Percentiles rank a stretch among this genome's conserved stretches.
phyloP scores from a whole-genome alignment of 2,329 filamentous ascomycete genomes.

The Phaeosphaeriaceae sp. region DNA sequence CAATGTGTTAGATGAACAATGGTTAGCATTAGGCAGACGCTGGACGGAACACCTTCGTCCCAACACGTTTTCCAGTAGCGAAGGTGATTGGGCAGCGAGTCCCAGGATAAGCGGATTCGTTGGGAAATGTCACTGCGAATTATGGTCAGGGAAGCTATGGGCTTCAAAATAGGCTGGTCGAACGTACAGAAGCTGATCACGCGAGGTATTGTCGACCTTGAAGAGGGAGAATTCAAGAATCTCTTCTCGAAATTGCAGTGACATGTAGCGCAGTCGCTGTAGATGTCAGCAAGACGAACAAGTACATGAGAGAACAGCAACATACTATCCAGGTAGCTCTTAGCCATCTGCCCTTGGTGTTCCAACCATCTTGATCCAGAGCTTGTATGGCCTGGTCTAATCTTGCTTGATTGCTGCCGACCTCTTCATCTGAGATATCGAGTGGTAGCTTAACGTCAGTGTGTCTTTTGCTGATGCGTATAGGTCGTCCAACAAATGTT shows the following conservation, averaged over 20 bases:
- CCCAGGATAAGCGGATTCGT: conserved; percentile 37
- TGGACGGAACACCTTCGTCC: conserved; percentile 31
- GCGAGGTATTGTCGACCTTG: conserved; percentile 27
- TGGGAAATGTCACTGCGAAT: conserved; percentile 32
- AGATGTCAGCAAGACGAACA: not conserved
- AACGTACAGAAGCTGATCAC: conserved; percentile 28
- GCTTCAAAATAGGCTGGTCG: not conserved
- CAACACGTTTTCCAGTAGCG: conserved; percentile 40
- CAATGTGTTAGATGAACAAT: conserved; percentile 40
- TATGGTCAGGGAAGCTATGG: not conserved
- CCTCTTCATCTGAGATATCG: conserved; percentile 38
- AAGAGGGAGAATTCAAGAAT: conserved; percentile 38
- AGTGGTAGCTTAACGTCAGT: conserved; percentile 39
- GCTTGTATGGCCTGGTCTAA: conserved; percentile 22
- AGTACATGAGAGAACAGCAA: not conserved
- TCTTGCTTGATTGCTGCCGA: conserved; percentile 24
- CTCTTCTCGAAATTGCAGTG: conserved; percentile 38
- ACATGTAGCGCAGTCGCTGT: conserved; percentile 33
- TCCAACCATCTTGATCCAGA: conserved; percentile 49
- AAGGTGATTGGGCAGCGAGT: conserved; percentile 34
- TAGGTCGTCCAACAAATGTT: conserved; percentile 43
- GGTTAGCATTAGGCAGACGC: conserved; percentile 44
- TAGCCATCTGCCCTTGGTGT: conserved; percentile 37
- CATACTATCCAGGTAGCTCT: conserved; percentile 38
- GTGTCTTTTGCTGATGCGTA: conserved; percentile 39